phyloP scores from a whole-genome alignment of 2,329 filamentous ascomycete species.

The Aureobasidium uvarum region DNA sequence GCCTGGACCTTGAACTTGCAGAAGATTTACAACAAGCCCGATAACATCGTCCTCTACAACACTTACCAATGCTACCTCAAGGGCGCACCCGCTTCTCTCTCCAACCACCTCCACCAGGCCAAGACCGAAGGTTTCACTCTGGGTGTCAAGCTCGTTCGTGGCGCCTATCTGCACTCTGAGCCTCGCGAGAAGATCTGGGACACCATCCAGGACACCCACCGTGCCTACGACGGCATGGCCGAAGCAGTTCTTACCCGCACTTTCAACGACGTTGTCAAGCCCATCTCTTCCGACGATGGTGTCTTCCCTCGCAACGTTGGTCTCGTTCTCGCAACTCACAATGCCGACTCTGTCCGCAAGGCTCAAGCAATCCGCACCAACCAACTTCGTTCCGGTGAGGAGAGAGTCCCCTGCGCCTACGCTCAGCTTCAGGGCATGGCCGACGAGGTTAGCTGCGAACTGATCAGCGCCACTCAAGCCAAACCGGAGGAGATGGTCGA shows the following conservation, averaged over 20 bases:
- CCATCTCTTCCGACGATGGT: conserved; percentile 39
- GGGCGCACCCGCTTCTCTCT: conserved; percentile 45
- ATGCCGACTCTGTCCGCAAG: conserved; percentile 64
- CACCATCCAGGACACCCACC: conserved; percentile 55
- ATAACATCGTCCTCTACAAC: conserved; percentile 68
- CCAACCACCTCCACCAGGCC: conserved; percentile 49
- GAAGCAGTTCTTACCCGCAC: conserved; percentile 63
- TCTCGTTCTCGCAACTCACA: conserved; percentile 80
- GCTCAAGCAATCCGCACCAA: conserved; percentile 52
- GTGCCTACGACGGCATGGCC: conserved; percentile 69
- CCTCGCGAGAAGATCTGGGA: conserved; percentile 53
- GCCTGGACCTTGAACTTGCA: conserved; percentile 76
- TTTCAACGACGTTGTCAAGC: conserved; percentile 57
- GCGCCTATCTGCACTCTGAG: conserved; percentile 56
- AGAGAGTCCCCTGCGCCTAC: conserved; percentile 56
- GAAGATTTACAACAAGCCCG: conserved; percentile 64
- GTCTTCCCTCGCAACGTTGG: conserved; percentile 46
- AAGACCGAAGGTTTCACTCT: conserved; percentile 51
- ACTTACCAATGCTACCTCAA: conserved; percentile 61
- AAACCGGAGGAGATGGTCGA: conserved; percentile 41
- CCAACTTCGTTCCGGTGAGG: conserved; percentile 43
- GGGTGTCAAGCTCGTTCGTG: conserved; percentile 58
- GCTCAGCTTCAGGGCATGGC: conserved; percentile 95
- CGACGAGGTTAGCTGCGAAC: conserved; percentile 72
- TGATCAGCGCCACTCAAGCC: conserved; percentile 49